Evolutionary conservation across 2,329 filamentous ascomycete genomes (phyloP), one percentile per base, ranked within the genome.

Genomic region (Berkeleyomyces rouxiae): DNA sequence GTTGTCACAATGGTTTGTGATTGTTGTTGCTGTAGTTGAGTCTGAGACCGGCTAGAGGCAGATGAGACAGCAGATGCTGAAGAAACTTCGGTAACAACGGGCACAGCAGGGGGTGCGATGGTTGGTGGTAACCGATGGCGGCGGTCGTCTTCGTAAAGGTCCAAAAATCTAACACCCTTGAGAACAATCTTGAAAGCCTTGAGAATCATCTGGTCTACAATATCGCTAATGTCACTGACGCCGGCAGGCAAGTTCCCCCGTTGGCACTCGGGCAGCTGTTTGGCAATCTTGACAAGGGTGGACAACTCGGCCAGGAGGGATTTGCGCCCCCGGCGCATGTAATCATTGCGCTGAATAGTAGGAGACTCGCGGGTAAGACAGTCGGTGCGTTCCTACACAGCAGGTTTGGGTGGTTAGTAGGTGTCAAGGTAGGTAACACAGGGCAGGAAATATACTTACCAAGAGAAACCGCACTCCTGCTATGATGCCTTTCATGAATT

Each of bases 161-260:
- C 93, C 49, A 96, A 79, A 70, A 99, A 97, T 53, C 86, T 82
- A 36, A 96, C 90, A 11, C 88, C 90, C 68, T 92, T 85, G 58
- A 86, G 92, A n/a, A 96, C 88, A 61, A 97, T 90, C 70, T 88
- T 90, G 76, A 96, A 97, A 0, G 91, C 91, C 72, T 91, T 93
- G 61, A 95, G 76, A 33, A 97, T 87, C 82, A 97, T 90, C 71
- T 96, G 88, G 70, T 97, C 92, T 63, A 96, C 82, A 63, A 92
- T 82, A 68, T 87, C 83, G 69, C 89, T 89, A 10, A 87, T 77
- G 55, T 83, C 79, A 11, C 75, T 72, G 13, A 55, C 10, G 3
- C 47, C 60, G 6, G 63, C 37, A n/a, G 62, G 59, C 0, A 74
- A 67, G 49, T 73, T 67, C 3, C 77, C 77, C 64, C 76, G 78